These are phyloP conservation scores for Xylariaceae sp. DNA, from an alignment of 2,329 filamentous ascomycete species.

Conservation along the genomic window DNA sequence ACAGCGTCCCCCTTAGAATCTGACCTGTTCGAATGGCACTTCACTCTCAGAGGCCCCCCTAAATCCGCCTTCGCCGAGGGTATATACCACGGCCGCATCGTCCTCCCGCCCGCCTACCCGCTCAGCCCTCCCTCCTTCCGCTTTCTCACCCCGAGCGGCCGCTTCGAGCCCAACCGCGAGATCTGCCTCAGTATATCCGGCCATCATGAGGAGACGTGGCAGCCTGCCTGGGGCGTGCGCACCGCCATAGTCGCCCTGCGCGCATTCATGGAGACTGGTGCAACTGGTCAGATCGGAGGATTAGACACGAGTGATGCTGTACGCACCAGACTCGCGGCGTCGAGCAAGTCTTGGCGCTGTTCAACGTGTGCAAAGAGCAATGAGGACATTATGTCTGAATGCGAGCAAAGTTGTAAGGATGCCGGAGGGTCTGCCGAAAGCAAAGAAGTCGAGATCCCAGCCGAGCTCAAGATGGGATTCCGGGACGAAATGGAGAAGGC, in stretches of 20 bases:
- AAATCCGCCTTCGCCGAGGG: slow-evolving; percentile 73
- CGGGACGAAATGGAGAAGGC: slow-evolving; percentile 62
- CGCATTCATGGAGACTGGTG: slow-evolving; percentile 89
- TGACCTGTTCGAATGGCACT: slow-evolving; percentile 98
- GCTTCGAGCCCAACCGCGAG: slow-evolving; percentile 94
- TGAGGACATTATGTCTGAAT: slow-evolving; percentile 68
- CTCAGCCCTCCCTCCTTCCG: slow-evolving; percentile 92
- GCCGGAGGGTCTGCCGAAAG: slow-evolving; percentile 18
- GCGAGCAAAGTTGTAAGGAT: slow-evolving; percentile 47
- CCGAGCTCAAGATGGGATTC: slow-evolving; percentile 63
- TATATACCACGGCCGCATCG: slow-evolving; percentile 93
- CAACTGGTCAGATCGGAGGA: slow-evolving; percentile 83
- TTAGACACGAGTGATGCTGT: slow-evolving; percentile 70
- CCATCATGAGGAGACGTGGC: slow-evolving; percentile 98
- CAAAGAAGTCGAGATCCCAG: slow-evolving; percentile 47
- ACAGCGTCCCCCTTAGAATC: slow-evolving; percentile 78
- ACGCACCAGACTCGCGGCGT: slow-evolving; percentile 63
- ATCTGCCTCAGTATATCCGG: slow-evolving; percentile 93
- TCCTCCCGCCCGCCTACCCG: slow-evolving; percentile 84
- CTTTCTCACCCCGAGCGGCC: slow-evolving; percentile 84
- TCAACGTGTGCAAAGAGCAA: slow-evolving; percentile 67
- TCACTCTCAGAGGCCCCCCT: slow-evolving; percentile 88
- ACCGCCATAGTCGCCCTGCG: slow-evolving; percentile 79
- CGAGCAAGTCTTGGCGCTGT: slow-evolving; percentile 66
- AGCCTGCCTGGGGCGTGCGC: slow-evolving; percentile 93